Conservation (phyloP, 2,329 filamentous ascomycete species). For the Penicillium sp. region DNA sequence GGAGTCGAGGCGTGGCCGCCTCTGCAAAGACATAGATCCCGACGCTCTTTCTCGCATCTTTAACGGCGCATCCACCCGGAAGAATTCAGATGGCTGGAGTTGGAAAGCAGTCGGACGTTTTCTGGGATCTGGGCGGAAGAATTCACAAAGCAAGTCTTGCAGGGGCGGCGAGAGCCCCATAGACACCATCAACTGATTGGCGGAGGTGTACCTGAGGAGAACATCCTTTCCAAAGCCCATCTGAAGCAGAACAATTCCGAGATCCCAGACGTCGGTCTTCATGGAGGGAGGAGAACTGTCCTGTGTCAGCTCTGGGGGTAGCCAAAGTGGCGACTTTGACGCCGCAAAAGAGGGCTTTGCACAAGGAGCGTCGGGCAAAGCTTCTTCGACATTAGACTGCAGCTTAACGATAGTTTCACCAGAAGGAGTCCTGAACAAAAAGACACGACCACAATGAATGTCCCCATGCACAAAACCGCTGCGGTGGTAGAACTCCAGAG, state of each 20-base stretch:
- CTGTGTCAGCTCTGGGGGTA: constrained; percentile 70
- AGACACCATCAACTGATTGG: constrained; percentile 67
- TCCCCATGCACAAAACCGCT: constrained; percentile 80
- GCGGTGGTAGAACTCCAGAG: constrained; percentile 80
- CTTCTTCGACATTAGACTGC: constrained; percentile 48
- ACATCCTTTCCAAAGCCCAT: constrained; percentile 88
- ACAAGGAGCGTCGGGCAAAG: constrained; percentile 48
- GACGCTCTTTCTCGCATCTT: constrained; percentile 39
- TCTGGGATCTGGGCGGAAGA: constrained; percentile 81
- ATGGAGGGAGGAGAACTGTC: constrained; percentile 55
- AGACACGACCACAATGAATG: constrained; percentile 74
- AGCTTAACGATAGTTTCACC: constrained; percentile 66
- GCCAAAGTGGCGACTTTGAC: constrained; percentile 78
- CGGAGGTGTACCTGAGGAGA: constrained; percentile 73
- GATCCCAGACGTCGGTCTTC: constrained; percentile 93
- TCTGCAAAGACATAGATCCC: constrained; percentile 45
- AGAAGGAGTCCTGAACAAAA: constrained; percentile 67
- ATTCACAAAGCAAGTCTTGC: constrained; percentile 74
- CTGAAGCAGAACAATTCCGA: constrained; percentile 86
- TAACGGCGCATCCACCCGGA: constrained; percentile 39
- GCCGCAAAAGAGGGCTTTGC: constrained; percentile 43
- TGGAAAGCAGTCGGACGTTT: constrained; percentile 82
- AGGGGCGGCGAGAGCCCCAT: constrained; percentile 71
- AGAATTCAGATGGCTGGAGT: constrained; percentile 54
- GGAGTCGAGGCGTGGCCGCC: constrained; percentile 62